Evolutionary conservation across 257 asterid species (phyloP), one percentile per base, ranked within the genome.

Genomic region (Salvia miltiorrhiza): DNA sequence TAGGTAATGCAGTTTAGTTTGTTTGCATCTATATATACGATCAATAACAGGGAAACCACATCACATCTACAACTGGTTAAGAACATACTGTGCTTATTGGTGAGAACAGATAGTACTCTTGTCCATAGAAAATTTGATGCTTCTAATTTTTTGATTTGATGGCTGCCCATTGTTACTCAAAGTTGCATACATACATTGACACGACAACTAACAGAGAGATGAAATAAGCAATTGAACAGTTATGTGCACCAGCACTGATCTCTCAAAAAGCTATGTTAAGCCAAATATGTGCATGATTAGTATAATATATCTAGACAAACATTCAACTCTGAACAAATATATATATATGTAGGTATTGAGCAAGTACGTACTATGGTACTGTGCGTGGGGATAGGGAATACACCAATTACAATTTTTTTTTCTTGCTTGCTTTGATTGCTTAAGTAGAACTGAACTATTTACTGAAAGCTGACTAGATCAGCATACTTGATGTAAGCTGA

Each of bases 151-250:
- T 54, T 83, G 97, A 79, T 70, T 89, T 70, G 98, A 84, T 73
- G 91, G 43, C 86, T 83, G 93, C 70, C 88, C 95, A 71, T 53
- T 73, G 85, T 81, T 83, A 82, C 86, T 80, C 80, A 83, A 72
- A 71, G 81, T 81, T 76, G 90, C 81, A 65, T 80, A 85, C 87
- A 87, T 82, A 74, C 81, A 85, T 74, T 93, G 99, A 72, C 82
- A 77, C 13, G 97, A 93, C 84, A 93, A 77, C 81, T 88, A 95
- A 61, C 88, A 86, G 54, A 93, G 84, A 69, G 99, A 96, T 76
- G 95, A 93, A 82, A 93, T 95, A 73, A 93, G 94, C 32, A 96
- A 93, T 70, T 82, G 89, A 79, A 93, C 96, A 6, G 99, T 88
- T 47, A 90, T 81, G 74, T 87, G 93, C 99, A 93, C 90, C 81